phyloP scores from a whole-genome alignment of 306 rosid genomes.

The Dryas octopetala region DNA sequence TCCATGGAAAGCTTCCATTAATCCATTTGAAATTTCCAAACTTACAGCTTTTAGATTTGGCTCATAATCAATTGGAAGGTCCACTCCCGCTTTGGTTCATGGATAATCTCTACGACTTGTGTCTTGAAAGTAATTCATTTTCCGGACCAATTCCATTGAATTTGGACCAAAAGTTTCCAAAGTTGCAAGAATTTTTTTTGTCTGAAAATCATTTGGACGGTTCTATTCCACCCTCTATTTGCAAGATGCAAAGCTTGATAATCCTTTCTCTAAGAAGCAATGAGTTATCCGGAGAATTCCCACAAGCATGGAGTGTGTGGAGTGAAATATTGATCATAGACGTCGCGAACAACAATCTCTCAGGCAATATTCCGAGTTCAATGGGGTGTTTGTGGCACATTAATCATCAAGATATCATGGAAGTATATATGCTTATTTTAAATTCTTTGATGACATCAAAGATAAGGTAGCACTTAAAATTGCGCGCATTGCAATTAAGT shows the following conservation, averaged over 20 bases:
- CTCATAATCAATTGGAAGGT: not conserved
- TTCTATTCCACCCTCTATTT: not conserved
- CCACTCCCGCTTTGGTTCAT: not conserved
- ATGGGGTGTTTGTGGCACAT: not conserved
- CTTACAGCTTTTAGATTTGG: accelerated
- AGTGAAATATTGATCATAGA: not conserved
- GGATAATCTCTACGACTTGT: accelerated
- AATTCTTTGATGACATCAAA: not conserved
- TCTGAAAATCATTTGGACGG: not conserved
- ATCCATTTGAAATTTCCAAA: not conserved
- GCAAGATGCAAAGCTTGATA: not conserved
- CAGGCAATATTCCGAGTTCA: not conserved
- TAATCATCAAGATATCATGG: no score
- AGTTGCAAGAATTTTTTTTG: not conserved
- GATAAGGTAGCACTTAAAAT: not conserved
- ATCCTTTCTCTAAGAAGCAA: not conserved
- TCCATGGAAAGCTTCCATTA: not conserved
- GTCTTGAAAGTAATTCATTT: not conserved
- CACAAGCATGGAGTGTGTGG: not conserved
- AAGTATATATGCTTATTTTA: not conserved
- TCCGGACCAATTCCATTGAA: not conserved
- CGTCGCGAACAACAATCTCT: not conserved
- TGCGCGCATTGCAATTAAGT: not conserved
- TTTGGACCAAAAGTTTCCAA: not conserved
- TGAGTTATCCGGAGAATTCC: not conserved